These are phyloP conservation scores for Penicillium verrucosum DNA, from an alignment of 2,329 filamentous ascomycete genomes.

Conservation along the genomic window DNA sequence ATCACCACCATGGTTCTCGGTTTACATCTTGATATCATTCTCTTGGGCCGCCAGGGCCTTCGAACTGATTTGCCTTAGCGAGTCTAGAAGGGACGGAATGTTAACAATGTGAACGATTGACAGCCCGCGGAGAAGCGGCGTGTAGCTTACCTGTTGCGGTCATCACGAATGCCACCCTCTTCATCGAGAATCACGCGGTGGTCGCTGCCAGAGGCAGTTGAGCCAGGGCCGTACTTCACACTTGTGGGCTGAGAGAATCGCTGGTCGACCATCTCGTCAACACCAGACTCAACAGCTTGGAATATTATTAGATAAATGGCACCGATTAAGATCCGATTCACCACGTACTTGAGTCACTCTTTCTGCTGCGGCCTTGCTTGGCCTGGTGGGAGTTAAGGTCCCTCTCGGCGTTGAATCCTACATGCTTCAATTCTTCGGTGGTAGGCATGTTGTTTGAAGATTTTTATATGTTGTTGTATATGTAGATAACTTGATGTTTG, in stretches of 20 bases:
- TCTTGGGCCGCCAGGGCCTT: slow-evolving; percentile 36
- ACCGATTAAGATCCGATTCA: background rate
- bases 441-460: slow-evolving; percentile 19
- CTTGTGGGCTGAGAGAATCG: slow-evolving; percentile 36
- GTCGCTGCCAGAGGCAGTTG: slow-evolving; percentile 36
- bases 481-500: background rate
- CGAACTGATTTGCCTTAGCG: slow-evolving; percentile 36
- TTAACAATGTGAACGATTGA: slow-evolving; percentile 1
- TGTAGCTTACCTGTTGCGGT: slow-evolving; percentile 34
- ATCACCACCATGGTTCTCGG: slow-evolving; percentile 24
- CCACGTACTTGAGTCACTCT: slow-evolving; percentile 41
- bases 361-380: slow-evolving; percentile 38
- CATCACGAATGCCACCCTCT: slow-evolving; percentile 41
- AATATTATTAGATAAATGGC: background rate
- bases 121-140: background rate
- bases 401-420: slow-evolving; percentile 34
- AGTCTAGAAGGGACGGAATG: slow-evolving; percentile 22
- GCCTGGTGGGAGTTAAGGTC: slow-evolving; percentile 42
- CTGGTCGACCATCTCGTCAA: slow-evolving; percentile 39
- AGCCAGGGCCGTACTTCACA: slow-evolving; percentile 38
- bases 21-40: slow-evolving; percentile 31
- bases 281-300: slow-evolving; percentile 41
- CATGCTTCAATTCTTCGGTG: slow-evolving; percentile 26
- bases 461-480: background rate
- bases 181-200: slow-evolving; percentile 41